A percentile compares a stretch with the other conserved stretches of the same genome.
Conservation (phyloP, 1,284 basidiomycete species). For the Polyporus tsugae region DNA sequence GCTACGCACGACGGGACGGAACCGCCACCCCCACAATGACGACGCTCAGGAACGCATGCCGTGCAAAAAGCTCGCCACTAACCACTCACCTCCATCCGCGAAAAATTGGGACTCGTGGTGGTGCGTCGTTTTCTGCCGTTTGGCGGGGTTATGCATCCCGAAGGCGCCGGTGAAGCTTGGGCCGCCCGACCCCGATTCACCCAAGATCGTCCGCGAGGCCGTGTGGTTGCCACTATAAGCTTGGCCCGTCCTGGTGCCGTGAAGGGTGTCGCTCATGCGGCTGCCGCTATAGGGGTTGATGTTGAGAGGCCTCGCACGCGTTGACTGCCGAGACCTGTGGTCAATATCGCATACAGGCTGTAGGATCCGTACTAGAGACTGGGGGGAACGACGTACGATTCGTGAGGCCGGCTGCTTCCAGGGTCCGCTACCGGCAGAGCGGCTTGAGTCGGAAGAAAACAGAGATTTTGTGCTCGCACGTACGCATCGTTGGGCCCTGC, state of each 20-base stretch:
- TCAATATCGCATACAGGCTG: neutral
- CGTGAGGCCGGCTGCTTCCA: neutral
- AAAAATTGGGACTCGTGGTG: slow-evolving; percentile 13
- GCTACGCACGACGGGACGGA: neutral
- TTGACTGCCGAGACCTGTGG: neutral
- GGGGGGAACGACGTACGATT: neutral
- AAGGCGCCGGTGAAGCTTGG: neutral
- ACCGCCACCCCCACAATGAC: neutral
- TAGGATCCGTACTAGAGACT: neutral
- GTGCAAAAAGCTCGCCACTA: slow-evolving; percentile 1
- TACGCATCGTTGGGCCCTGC: neutral
- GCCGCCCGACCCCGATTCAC: neutral
- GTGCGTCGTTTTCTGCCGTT: slow-evolving; percentile 22
- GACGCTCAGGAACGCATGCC: neutral
- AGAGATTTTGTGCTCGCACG: neutral
- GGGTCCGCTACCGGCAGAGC: neutral
- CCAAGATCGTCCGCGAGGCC: neutral
- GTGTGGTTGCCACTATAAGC: neutral
- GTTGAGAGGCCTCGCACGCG: neutral
- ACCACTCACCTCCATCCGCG: slow-evolving; percentile 21
- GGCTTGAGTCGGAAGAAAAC: neutral
- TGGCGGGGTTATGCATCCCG: slow-evolving; percentile 6
- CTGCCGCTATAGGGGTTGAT: neutral
- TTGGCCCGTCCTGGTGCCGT: neutral
- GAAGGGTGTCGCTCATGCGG: neutral